Base-by-base conservation (phyloP, 116 monocot species). In the Phalaenopsis hybrid region DNA sequence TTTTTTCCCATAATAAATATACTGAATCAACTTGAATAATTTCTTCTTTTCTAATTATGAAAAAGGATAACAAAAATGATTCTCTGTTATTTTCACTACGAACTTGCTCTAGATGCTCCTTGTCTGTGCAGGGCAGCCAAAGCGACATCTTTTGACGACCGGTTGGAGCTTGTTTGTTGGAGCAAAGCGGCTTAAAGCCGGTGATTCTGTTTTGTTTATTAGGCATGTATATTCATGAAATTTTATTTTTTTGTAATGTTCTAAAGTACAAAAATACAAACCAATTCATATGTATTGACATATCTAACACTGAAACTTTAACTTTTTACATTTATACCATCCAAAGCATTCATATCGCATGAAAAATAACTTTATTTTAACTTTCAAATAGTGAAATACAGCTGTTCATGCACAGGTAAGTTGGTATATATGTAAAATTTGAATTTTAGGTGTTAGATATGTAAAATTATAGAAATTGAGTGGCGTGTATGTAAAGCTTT, bases 91-190 rank as follows among this genome's bases (percentile, higher is more conserved):
- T 20, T 77, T 78, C 21, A 79, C n/a, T 61, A 1, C n/a, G 61
- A 0, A 81, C 5, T 48, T 77, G 44, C 69, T 82, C 20, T 80
- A 44, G 45, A 52, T 45, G 4, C 63, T 79, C 33, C 34, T 77
- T 44, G 55, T 84, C 12, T 84, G 81, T 89, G 21, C 90, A 98
- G 98, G 98, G 46, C 98, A 95, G 81, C 95, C 95, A 55, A 95
- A 95, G 75, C 84, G 98, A 41, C 98, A 98, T 75, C 98, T 98
- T 84, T 81, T 96, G 68, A 94, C 96, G 37, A 94, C 96, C 84
- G 96, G 96, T 44, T 96, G 96, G 94, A 96, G 96, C 82, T 86
- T 90, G 25, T 95, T 98, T 81, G 95, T 98, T 44, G 93, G 95
- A 70, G 87, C 92, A 57, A 98, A 98, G 81, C 85, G 89, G 34